Base-by-base conservation (phyloP, 495 filamentous ascomycete genomes). In the Talaromyces nanjingensis region DNA sequence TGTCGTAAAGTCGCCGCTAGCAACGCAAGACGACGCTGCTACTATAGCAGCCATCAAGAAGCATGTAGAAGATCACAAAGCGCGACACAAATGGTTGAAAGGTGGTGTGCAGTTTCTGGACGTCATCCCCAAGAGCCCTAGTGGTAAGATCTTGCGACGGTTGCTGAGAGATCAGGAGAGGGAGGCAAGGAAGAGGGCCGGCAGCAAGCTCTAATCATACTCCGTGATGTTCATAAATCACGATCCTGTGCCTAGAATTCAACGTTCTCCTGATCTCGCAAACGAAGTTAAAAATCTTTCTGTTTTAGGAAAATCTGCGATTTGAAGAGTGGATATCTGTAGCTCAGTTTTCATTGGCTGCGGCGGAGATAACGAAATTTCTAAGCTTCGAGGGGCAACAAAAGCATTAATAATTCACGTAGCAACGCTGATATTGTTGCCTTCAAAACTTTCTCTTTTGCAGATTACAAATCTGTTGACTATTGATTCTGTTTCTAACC, bases 81-180 rank as follows among this genome's bases (percentile, higher is more conserved):
- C 90, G 3, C 82, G 86, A 52, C 89, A 96, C 71, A 97, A 97
- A 82, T 92, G 91, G 90, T 76, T 97, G 64, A 89, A 87, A 73
- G 92, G 92, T 4, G 91, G 92, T 5, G 80, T 96, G 8, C 83
- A 87, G 69, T 97, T 97, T 69, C 74, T 88, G 29, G 84, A 87
- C 64, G 78, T 66, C 0, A 83, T 97, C 63, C 93, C 93, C 20
- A 97, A 97, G 81, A 96, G 90, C 68, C 89, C 93, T 0, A 92
- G 88, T 71, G 93, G 93, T 12, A 97, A 98, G 87, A 97, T 98
- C 66, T 71, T 98, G 70, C 79, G 92, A 47, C 81, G 91, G 20
- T 67, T 96, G 67, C 74, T 98, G 63, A 84, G 91, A 39, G 93
- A 98, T 70, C 83, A 84, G 71, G 91, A 93, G 73, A 90, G 81